Evolutionary conservation across 805 yeast species (phyloP).

Genomic region (Priceomyces carsonii): DNA sequence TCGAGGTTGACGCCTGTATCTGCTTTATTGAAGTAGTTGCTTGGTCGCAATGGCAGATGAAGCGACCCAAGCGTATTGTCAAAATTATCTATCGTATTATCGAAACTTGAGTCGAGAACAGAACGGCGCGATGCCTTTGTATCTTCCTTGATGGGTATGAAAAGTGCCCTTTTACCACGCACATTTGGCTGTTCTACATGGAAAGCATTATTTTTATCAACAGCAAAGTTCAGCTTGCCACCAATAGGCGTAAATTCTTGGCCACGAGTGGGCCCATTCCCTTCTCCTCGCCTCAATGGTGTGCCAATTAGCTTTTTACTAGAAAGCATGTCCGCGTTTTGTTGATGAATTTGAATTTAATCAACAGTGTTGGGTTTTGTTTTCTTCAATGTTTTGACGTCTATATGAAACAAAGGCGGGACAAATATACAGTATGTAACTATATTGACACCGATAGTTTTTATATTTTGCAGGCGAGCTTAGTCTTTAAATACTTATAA

Average conservation of each 20-base stretch:
- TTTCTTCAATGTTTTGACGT: not conserved
- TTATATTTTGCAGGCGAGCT: too few relatives aligned
- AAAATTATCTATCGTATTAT: slow-evolving; percentile 17
- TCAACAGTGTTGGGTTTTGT: not conserved
- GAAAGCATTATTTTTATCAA: not conserved
- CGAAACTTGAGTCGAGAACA: slow-evolving; percentile 13
- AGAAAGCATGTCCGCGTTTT: slow-evolving; percentile 12
- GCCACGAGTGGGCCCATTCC: slow-evolving; percentile 1
- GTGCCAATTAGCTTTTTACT: slow-evolving; percentile 14
- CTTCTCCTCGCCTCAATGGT: slow-evolving; percentile 8
- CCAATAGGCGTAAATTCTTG: slow-evolving; percentile 21
- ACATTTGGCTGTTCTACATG: not conserved
- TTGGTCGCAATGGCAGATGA: slow-evolving; percentile 5
- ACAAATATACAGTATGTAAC: not conserved
- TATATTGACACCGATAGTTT: too few relatives aligned
- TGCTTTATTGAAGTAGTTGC: not conserved
- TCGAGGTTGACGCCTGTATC: too few relatives aligned
- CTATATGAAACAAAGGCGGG: not conserved
- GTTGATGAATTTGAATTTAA: not conserved
- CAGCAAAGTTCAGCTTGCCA: slow-evolving; percentile 1
- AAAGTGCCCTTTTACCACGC: slow-evolving; percentile 6
- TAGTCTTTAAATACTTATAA: too few relatives aligned
- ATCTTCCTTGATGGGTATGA: slow-evolving; percentile 7
- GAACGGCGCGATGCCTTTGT: slow-evolving; percentile 5
- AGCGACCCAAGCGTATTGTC: slow-evolving; percentile 13